Evolutionary conservation across 176 grass and related monocot species (phyloP), one percentile per base, ranked within the genome.

Genomic region (Avena atlantica): DNA sequence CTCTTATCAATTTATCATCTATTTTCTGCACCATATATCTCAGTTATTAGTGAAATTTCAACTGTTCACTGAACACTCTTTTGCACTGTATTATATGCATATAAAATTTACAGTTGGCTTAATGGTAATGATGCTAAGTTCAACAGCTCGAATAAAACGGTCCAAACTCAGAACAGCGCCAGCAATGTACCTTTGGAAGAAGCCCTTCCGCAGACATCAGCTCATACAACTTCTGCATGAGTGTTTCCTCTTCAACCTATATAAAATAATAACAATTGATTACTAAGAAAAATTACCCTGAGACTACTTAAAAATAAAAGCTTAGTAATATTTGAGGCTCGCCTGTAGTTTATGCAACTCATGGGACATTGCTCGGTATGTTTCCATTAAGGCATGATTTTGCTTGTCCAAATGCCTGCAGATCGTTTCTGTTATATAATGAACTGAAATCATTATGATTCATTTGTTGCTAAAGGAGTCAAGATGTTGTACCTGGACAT

Each of bases 221-320:
- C 56, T 91, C 87, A 48, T 95, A 95, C 64, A 98, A 70, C 51
- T 98, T 98, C 9, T 65, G 84, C 92, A 98, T 98, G 58, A 94
- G 84, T 85, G 90, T 94, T 84, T 98, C 93, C 84, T 98, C 96
- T 89, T 95, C 96, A 66, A 95, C 87, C 93, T 95, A 88, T 31
- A 83, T 13, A 87, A 49, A 78, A 69, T 73, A 21, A 64, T 68
- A 60, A 19, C 12, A 86, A 63, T 20, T 68, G 48, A 20, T 86
- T 42, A 74, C 20, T 67, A 78, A 74, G 40, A 57, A 88, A 83
- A 14, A 57, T 79, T 61, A 85, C 20, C 12, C 3, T 2, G 20
- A 66, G 76, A 63, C 67, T 27, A 66, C 42, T 71, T 34, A 65
- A 86, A 86, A 11, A 78, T 31, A 80, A 52, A 19, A 71, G 0